Conservation (phyloP, 495 filamentous ascomycete genomes). For the Penicillium roqueforti region DNA sequence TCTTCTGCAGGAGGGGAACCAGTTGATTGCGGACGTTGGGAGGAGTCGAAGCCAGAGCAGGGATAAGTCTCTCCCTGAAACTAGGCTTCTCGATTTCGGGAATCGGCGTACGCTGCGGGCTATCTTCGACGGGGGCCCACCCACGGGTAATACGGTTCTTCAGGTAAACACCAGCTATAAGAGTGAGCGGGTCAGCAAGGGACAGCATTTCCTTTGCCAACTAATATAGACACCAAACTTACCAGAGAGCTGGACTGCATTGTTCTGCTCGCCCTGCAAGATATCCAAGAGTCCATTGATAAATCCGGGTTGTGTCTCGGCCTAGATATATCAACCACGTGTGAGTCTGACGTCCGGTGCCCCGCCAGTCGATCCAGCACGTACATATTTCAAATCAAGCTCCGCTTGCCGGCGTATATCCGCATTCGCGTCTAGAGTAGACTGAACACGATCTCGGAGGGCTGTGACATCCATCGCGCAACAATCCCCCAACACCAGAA, state of each 20-base stretch:
- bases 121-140: constrained; percentile 77
- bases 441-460: constrained; percentile 81
- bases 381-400: constrained; percentile 88
- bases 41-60: constrained; percentile 75
- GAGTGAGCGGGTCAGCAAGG: constrained; percentile 16
- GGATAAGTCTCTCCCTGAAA: constrained; percentile 82
- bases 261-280: constrained; percentile 79
- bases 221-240: constrained; percentile 26
- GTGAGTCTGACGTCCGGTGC: constrained; percentile 16
- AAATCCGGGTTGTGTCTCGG: constrained; percentile 86
- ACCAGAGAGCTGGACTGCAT: constrained; percentile 82
- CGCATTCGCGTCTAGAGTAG: constrained; percentile 81
- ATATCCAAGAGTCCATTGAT: constrained; percentile 88
- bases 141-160: constrained; percentile 93
- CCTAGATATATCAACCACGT: constrained; percentile 50
- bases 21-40: constrained; percentile 83
- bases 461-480: constrained; percentile 78
- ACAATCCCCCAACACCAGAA: constrained; percentile 35
- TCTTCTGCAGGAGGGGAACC: constrained; percentile 88
- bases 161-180: constrained; percentile 87
- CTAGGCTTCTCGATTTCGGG: constrained; percentile 83
- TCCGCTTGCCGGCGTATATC: constrained; percentile 83
- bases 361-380: constrained; percentile 30
- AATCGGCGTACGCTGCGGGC: constrained; percentile 58
- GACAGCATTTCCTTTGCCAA: neutral